Conservation (phyloP, 208 protist genomes). For the Porcisia hertigi region DNA sequence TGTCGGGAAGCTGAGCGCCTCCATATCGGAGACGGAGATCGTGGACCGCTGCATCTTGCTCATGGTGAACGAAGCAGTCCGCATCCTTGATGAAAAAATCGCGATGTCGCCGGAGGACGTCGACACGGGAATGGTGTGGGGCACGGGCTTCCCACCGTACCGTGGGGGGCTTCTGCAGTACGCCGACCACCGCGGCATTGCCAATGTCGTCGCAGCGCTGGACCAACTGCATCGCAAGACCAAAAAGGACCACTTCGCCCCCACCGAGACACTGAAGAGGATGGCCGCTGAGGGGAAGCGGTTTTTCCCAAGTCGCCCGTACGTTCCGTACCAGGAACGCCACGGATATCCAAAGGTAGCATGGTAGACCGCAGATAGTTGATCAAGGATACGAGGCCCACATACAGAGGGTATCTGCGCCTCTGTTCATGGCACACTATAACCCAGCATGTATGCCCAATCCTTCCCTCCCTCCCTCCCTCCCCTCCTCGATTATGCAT, state of each 20-base stretch:
- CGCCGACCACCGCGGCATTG: constrained; percentile 70
- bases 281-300: constrained; percentile 62
- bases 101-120: constrained; percentile 70
- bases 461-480: neutral
- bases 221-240: constrained; percentile 46
- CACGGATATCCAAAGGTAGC: constrained; percentile 55
- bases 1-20: constrained; percentile 26
- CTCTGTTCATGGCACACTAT: neutral
- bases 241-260: constrained; percentile 63
- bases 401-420: neutral
- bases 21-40: constrained; percentile 57
- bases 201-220: constrained; percentile 56
- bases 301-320: constrained; percentile 82
- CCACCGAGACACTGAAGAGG: constrained; percentile 48
- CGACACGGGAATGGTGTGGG: constrained; percentile 89
- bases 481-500: neutral
- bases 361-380: constrained; percentile 22
- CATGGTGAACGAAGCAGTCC: constrained; percentile 86
- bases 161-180: constrained; percentile 81
- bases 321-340: constrained; percentile 76
- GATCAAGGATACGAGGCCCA: neutral
- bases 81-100: constrained; percentile 75
- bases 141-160: constrained; percentile 85
- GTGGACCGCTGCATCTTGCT: constrained; percentile 81
- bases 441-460: neutral